Conservation (phyloP, 768 basidiomycete species). For the Saitozyma sp. region DNA sequence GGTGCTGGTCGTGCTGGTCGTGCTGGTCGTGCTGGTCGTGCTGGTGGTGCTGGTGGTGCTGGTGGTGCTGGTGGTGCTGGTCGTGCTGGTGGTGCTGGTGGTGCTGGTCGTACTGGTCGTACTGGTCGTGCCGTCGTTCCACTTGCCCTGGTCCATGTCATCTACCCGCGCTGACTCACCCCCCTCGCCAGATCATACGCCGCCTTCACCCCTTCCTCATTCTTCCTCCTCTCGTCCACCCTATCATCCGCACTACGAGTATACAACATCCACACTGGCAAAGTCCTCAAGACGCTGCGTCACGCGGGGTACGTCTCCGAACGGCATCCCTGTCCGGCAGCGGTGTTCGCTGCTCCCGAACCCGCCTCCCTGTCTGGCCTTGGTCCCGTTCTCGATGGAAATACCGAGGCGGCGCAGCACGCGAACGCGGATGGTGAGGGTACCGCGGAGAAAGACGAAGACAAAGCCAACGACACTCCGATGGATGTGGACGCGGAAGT, state of each 20-base stretch:
- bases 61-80: no score
- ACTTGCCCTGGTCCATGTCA: not conserved
- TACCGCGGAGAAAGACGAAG: not conserved
- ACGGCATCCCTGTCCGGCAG: slow-evolving; percentile 71
- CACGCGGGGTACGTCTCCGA: slow-evolving; percentile 72
- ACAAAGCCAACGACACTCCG: not conserved
- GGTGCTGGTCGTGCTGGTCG: no score
- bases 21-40: no score
- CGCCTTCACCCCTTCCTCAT: slow-evolving; percentile 87
- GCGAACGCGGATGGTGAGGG: slow-evolving; percentile 48
- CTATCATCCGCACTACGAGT: slow-evolving; percentile 91
- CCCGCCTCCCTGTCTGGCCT: slow-evolving; percentile 20
- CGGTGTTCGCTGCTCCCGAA: slow-evolving; percentile 21
- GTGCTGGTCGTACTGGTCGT: not conserved
- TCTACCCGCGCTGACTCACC: slow-evolving; percentile 6
- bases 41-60: no score
- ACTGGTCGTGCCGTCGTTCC: no score
- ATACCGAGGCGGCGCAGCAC: slow-evolving; percentile 47
- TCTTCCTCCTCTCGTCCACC: slow-evolving; percentile 83
- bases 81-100: no score
- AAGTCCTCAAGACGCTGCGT: slow-evolving; percentile 87
- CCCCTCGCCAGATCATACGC: slow-evolving; percentile 69
- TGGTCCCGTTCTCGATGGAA: no score
- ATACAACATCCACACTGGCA: slow-evolving; percentile 89
- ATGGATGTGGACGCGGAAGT: not conserved